Evolutionary conservation across 371 early-diverging fungal species (phyloP).

Genomic region (Mucor irregularis): DNA sequence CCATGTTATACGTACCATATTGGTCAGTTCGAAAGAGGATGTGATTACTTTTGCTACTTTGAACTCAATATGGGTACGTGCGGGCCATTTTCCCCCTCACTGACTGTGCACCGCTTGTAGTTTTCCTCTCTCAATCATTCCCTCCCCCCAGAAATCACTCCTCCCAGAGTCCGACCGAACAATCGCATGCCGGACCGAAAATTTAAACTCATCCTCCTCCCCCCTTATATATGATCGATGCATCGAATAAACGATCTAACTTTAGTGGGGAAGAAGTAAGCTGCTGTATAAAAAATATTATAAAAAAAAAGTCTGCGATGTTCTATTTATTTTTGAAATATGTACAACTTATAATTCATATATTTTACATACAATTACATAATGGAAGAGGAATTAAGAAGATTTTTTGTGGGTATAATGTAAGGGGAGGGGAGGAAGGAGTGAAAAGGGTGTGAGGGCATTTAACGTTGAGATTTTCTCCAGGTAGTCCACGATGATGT

Average conservation of each 20-base stretch:
- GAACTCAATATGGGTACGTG: not conserved
- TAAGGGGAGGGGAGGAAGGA: not conserved
- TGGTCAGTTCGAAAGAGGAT: slow-evolving; percentile 33
- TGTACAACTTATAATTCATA: no score
- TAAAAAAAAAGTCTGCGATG: no score
- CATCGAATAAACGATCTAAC: no score
- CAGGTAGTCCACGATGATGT: not conserved
- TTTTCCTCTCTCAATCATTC: not conserved
- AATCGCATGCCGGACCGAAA: not conserved
- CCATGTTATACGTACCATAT: slow-evolving; percentile 23
- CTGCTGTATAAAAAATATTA: no score
- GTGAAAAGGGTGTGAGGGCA: not conserved
- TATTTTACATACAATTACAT: not conserved
- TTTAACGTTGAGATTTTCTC: slow-evolving; percentile 1
- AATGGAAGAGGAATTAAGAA: not conserved
- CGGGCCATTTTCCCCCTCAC: not conserved
- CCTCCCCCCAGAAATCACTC: not conserved
- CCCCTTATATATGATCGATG: no score
- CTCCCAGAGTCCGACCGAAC: not conserved
- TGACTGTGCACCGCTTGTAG: not conserved
- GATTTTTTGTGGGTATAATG: not conserved
- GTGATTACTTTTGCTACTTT: slow-evolving; percentile 12
- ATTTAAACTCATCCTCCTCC: no score
- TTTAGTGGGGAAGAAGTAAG: no score
- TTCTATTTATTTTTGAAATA: no score